Conservation (phyloP, 345 rosid genomes). For the Brassica carinata region DNA sequence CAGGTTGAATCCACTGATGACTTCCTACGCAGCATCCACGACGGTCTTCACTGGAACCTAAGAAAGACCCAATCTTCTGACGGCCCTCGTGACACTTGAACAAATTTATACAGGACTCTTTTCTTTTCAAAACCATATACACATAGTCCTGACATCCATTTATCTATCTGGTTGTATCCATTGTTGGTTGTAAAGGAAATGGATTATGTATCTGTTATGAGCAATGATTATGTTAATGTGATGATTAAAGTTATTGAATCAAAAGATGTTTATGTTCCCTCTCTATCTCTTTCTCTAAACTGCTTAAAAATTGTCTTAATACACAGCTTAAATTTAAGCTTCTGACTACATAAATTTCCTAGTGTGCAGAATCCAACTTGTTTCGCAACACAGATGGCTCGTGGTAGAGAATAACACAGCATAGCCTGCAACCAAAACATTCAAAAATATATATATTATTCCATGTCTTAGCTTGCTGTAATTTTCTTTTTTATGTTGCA, state of each 20-base stretch:
- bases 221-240: background rate
- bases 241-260: background rate
- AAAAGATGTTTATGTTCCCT: background rate
- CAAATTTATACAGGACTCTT: background rate
- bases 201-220: background rate
- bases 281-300: background rate
- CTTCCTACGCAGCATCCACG: constrained; percentile 89
- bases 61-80: constrained; percentile 81
- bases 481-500: background rate
- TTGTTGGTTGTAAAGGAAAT: background rate
- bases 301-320: background rate
- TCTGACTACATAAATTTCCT: constrained; percentile 13
- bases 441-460: background rate
- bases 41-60: constrained; percentile 94
- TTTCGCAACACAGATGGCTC: constrained; percentile 6
- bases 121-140: background rate
- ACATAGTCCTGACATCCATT: constrained; percentile 2
- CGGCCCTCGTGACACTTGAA: constrained; percentile 55
- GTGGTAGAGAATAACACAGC: constrained; percentile 15
- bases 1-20: constrained; percentile 78
- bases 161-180: constrained; percentile 2
- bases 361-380: constrained; percentile 3
- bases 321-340: background rate
- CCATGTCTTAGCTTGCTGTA: constrained; percentile 7
- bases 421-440: constrained; percentile 13